phyloP scores from a whole-genome alignment of 352 stramenopile genomes.

The Globisporangium rhizosaccharum region DNA sequence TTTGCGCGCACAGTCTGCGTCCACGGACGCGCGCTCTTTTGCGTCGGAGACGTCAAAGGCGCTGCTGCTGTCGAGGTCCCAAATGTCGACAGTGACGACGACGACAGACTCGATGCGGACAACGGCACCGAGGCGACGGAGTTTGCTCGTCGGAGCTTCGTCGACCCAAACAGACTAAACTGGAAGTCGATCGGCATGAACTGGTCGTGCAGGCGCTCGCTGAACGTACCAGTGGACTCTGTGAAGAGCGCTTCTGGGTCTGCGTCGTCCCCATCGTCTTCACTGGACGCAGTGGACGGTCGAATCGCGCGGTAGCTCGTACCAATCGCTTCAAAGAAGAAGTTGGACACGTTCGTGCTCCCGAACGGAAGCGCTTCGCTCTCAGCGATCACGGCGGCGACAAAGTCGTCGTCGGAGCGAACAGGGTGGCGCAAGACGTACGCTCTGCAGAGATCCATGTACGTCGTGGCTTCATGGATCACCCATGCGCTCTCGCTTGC shows the following conservation, averaged over 20 bases:
- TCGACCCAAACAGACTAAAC: constrained; percentile 24
- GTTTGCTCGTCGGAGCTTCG: constrained; percentile 20
- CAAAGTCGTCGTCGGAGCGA: constrained; percentile 9
- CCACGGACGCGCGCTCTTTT: constrained; percentile 38
- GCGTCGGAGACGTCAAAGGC: constrained; percentile 13
- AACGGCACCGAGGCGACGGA: constrained; percentile 13
- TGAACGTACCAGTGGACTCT: constrained; percentile 13
- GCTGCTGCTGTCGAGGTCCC: neutral
- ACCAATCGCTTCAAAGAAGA: constrained; percentile 56
- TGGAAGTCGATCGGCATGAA: constrained; percentile 46
- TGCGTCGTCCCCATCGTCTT: constrained; percentile 15
- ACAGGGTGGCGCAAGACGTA: constrained; percentile 45
- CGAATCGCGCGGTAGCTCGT: constrained; percentile 52
- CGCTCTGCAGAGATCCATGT: constrained; percentile 44
- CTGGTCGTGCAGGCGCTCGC: constrained; percentile 40
- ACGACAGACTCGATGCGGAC: neutral
- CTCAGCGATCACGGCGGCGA: constrained; percentile 4
- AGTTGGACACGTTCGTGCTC: constrained; percentile 29
- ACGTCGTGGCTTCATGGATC: constrained; percentile 53
- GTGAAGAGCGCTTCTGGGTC: constrained; percentile 24
- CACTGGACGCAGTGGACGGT: neutral
- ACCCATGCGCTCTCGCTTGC: constrained; percentile 21
- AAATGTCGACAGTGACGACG: neutral
- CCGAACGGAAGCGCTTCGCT: constrained; percentile 24
- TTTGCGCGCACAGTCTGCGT: constrained; percentile 48